Evolutionary conservation across 2,329 filamentous ascomycete species (phyloP), one percentile per base, ranked within the genome.

Genomic region (Coniella lustricola): DNA sequence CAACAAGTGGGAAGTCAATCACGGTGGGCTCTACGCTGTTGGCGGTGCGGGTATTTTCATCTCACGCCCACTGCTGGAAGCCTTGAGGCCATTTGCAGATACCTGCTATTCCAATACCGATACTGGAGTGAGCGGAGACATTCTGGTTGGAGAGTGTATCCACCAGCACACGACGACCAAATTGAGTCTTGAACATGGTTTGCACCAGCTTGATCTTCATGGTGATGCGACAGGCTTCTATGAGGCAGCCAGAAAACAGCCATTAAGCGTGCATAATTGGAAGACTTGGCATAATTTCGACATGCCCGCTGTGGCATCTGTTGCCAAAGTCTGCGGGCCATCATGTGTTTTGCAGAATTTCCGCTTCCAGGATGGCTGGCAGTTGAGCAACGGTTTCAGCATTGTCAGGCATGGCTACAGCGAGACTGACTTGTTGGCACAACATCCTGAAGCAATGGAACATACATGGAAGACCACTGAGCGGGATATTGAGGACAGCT

Each of bases 11-110:
- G 66, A 70, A 50, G 62, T 71, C 20, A 62, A 61, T 12, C 54
- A 60, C n/a, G 70, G 67, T 43, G 69, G 69, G 21, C 55, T 71
- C 44, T 69, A 69, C 56, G 69, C 64, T 40, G 70, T 67, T 40
- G 69, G 70, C 53, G 69, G 69, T 55, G 70, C 67, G 8, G 69
- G 69, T 55, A 60, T 72, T 55, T 72, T 72, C 59, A 50, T 72
- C 41, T 69, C 67, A 17, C 61, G 62, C 17, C 62, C 69, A 9
- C 61, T 72, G 8, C 48, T 68, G 18, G 50, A 59, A 10, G 55
- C 67, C 33, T 50, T 72, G n/a, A 58, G 59, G 36, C 52, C 58
- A n/a, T 59, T 67, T 12, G 67, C 64, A 41, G 61, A 64, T 3
- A 56, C 59, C 20, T 72, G 69, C 48, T 59, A 62, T 36, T 57